A percentile compares a stretch with the other conserved stretches of the same genome.
These are phyloP conservation scores for Dothistroma septosporum DNA, from an alignment of 2,329 filamentous ascomycete genomes.

Conservation along the genomic window DNA sequence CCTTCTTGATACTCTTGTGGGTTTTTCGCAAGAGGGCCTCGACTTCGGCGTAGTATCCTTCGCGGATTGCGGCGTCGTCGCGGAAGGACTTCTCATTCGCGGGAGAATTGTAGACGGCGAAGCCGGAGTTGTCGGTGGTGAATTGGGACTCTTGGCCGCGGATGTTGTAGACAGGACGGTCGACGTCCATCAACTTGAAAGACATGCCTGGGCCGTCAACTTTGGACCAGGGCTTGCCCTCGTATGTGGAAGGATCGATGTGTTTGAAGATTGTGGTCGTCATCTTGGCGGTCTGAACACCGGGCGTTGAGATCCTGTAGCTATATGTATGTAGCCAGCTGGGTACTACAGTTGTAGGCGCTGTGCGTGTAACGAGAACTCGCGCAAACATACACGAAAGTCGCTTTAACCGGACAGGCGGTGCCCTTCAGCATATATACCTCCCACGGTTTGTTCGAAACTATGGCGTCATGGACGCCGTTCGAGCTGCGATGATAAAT, in stretches of 20 bases:
- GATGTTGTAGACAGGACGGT: constrained; percentile 52
- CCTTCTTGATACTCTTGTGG: constrained; percentile 54
- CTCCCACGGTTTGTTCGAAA: not conserved
- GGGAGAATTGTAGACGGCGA: constrained; percentile 52
- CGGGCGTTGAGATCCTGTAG: not conserved
- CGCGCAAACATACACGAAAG: not conserved
- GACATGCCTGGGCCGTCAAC: constrained; percentile 59
- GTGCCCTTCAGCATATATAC: not conserved
- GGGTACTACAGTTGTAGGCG: not conserved
- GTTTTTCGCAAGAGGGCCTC: constrained; percentile 54
- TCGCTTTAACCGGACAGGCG: not conserved
- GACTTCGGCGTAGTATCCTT: constrained; percentile 59
- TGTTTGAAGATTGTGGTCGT: constrained; percentile 58
- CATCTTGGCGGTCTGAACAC: constrained; percentile 40
- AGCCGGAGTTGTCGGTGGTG: constrained; percentile 56
- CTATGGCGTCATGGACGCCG: not conserved
- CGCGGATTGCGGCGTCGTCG: constrained; percentile 53
- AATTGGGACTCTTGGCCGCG: constrained; percentile 51
- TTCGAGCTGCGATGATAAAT: not conserved
- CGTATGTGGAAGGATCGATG: constrained; percentile 52
- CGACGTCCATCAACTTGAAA: constrained; percentile 46
- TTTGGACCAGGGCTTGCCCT: constrained; percentile 58
- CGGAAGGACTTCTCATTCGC: constrained; percentile 53
- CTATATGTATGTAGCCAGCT: not conserved
- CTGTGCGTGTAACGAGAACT: not conserved